Percentiles rank a stretch among this genome's conserved stretches.
Evolutionary conservation across 371 early-diverging fungal genomes (phyloP).

Genomic region (Mortierella sp.): DNA sequence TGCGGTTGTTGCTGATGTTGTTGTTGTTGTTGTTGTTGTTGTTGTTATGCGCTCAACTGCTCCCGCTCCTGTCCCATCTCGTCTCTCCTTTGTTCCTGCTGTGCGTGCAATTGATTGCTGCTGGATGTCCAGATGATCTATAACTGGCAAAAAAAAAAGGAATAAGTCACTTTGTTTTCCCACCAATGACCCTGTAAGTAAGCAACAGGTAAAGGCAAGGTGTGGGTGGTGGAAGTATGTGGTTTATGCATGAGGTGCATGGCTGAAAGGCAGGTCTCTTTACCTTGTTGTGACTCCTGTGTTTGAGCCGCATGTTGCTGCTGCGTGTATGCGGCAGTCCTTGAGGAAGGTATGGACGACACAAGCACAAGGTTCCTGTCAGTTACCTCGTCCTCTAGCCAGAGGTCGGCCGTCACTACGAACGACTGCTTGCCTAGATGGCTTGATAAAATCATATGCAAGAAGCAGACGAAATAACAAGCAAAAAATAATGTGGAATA

Average conservation of each 20-base stretch:
- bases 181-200: neutral
- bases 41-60: neutral
- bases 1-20: slow-evolving; percentile 10
- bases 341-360: slow-evolving; percentile 42
- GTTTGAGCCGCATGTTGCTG: slow-evolving; percentile 15
- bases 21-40: slow-evolving; percentile 2
- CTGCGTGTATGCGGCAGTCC: slow-evolving; percentile 31
- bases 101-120: slow-evolving; percentile 9
- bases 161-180: neutral
- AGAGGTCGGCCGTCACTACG: slow-evolving; percentile 50
- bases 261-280: neutral
- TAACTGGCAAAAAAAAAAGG: slow-evolving; percentile 16
- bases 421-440: slow-evolving; percentile 37
- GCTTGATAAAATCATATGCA: slow-evolving; percentile 1
- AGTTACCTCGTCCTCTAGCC: slow-evolving; percentile 30
- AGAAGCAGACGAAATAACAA: neutral
- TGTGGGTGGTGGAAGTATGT: neutral
- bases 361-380: slow-evolving; percentile 42
- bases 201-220: neutral
- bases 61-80: neutral
- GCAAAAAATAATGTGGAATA: neutral
- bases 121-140: slow-evolving; percentile 35
- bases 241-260: slow-evolving; percentile 6
- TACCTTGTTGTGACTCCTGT: slow-evolving; percentile 31
- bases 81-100: neutral